Evolutionary conservation across 225 moss, liverwort and hornwort genomes (phyloP).

Genomic region (Ulota crispa): DNA sequence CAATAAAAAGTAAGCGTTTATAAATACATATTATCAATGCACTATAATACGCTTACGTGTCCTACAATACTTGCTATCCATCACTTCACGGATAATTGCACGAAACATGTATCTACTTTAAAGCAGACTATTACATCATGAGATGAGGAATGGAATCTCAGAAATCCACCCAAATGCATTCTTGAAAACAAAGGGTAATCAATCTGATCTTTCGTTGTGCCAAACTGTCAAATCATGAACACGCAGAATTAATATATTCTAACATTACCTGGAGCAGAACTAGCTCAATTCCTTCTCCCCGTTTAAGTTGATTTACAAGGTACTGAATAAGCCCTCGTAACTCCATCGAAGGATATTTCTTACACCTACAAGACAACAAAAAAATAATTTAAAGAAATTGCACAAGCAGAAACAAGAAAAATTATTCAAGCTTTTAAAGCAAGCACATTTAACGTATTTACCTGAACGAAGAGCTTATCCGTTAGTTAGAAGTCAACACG

Average conservation of each 20-base stretch:
- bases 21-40: background rate
- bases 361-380: conserved; percentile 60
- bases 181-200: background rate
- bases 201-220: background rate
- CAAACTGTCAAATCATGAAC: background rate
- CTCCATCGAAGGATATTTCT: conserved; percentile 99
- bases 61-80: background rate
- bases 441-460: background rate
- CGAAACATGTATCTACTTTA: background rate
- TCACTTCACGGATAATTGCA: background rate
- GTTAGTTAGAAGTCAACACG: background rate
- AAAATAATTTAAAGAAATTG: background rate
- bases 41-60: background rate
- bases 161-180: background rate
- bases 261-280: conserved; percentile 86
- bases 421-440: background rate
- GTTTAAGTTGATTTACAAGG: conserved; percentile 98
- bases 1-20: background rate
- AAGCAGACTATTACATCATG: background rate
- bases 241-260: background rate
- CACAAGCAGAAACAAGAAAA: conserved; percentile 10
- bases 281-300: conserved; percentile 98
- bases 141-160: background rate
- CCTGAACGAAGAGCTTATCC: background rate
- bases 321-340: conserved; percentile 96